A percentile compares a stretch with the other conserved stretches of the same genome.
Evolutionary conservation across 2,329 filamentous ascomycete genomes (phyloP).

Genomic region (Didymella lethalis): DNA sequence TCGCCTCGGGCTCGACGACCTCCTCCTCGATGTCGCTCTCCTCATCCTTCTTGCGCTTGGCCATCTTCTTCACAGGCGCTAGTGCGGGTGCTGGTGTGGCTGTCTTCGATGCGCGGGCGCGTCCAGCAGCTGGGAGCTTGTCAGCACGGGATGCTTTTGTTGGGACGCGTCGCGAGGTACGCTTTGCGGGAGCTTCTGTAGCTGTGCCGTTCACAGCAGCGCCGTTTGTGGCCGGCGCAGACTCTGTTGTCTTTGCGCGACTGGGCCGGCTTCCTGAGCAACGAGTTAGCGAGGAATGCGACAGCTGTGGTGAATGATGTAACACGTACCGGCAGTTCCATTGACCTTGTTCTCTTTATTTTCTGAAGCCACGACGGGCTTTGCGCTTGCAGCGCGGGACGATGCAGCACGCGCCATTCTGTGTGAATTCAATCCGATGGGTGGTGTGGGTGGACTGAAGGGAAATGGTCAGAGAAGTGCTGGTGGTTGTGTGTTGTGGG

Average conservation of each 20-base stretch:
- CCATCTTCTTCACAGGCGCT: slow-evolving; percentile 29
- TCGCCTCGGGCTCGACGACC: slow-evolving; percentile 31
- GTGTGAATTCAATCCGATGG: slow-evolving; percentile 21
- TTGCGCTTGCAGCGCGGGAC: slow-evolving; percentile 41
- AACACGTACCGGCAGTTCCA: slow-evolving; percentile 41
- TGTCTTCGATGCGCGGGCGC: slow-evolving; percentile 32
- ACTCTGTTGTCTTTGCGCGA: slow-evolving; percentile 41
- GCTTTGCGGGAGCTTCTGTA: slow-evolving; percentile 17
- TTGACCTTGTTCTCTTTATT: slow-evolving; percentile 34
- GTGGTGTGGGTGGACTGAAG: slow-evolving; percentile 29
- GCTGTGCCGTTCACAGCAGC: slow-evolving; percentile 14
- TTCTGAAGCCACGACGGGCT: slow-evolving; percentile 37
- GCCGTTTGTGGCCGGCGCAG: slow-evolving; percentile 22
- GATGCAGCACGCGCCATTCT: slow-evolving; percentile 42
- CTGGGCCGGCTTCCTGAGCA: slow-evolving; percentile 28
- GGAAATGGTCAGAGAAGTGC: slow-evolving; percentile 24
- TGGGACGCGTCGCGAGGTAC: slow-evolving; percentile 22
- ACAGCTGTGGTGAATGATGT: slow-evolving; percentile 18
- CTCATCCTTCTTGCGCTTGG: slow-evolving; percentile 46
- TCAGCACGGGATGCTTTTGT: slow-evolving; percentile 21
- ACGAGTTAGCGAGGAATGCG: slow-evolving; percentile 28
- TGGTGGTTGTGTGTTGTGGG: slow-evolving; percentile 40
- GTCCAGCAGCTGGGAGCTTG: slow-evolving; percentile 24
- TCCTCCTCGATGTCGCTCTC: slow-evolving; percentile 32
- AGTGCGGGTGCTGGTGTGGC: slow-evolving; percentile 30